Base-by-base conservation (phyloP, 805 yeast genomes). In the Pachysolen tannophilus region DNA sequence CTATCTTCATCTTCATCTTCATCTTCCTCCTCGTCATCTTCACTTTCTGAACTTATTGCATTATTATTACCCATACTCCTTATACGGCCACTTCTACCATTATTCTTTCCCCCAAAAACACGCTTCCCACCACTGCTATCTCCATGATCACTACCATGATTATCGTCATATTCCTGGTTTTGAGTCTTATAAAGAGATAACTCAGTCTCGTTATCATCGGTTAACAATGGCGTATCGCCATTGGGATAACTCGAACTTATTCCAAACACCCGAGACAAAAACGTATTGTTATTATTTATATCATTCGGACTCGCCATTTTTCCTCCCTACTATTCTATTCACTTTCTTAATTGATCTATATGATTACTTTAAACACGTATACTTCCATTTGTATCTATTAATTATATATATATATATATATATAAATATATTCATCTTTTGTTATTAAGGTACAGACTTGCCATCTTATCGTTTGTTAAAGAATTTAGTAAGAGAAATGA, bases 261-360 rank as follows among this genome's bases (percentile, higher is more conserved):
- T 4, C 82, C 84, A 54, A 78, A 76, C 16, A 78, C 80, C 28
- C 83, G 61, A 8, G 81, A 75, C 40, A 78, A 60, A 47, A 78
- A 78, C 5, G 82, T 77, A 45, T 75, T 75, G 35, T 60, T 60
- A 38, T 53, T 50, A n/a, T n/a, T n/a, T n/a, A n/a, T n/a, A n/a
- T n/a, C n/a, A n/a, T n/a, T n/a, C n/a, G n/a, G n/a, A n/a, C n/a
- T n/a, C n/a, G n/a, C n/a, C n/a, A n/a, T n/a, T n/a, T n/a, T n/a
- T n/a, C n/a, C n/a, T n/a, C n/a, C n/a, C n/a, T n/a, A n/a, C n/a
- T n/a, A n/a, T n/a, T n/a, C n/a, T n/a, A n/a, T n/a, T n/a, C n/a
- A n/a, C n/a, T n/a, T n/a, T n/a, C n/a, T n/a, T n/a, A n/a, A n/a
- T n/a, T n/a, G n/a, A n/a, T n/a, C n/a, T n/a, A n/a, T n/a, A n/a